Base-by-base conservation (phyloP, 306 rosid genomes). In the Luffa acutangula region DNA sequence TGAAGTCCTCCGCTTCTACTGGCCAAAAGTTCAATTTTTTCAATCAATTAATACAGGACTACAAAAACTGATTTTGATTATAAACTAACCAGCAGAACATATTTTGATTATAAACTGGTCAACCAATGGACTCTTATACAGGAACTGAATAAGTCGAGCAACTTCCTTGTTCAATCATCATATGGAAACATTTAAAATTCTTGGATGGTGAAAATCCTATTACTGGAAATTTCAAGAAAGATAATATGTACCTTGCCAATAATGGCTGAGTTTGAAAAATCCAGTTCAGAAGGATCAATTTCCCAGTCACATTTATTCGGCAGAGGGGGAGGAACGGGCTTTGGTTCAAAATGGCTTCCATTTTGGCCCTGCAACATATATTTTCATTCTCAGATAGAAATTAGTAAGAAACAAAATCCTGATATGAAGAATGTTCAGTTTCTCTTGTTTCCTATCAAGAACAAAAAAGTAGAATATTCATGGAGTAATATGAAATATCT, bases 291-390 rank as follows among this genome's bases (percentile, higher is more conserved):
- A 59, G 99, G 99, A 9, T 96, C 98, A 56, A 96, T 80, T 84
- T 96, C 99, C 99, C 99, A 96, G 87, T 96, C 99, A 85, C 99
- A 93, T 90, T 96, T 96, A 85, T 93, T 96, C 1, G 99, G 89
- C 85, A 85, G 86, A 62, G 99, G 99, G 3, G 98, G 99, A 33
- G 91, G 85, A 82, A 96, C 97, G 14, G 98, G 87, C 83, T 82
- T 96, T 2, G 91, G 89, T 71, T 93, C 99, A 75, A 91, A 90
- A 86, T 96, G 99, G 84, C 99, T 96, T 79, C 99, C 99, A 79
- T 77, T 96, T 90, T 96, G 99, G 25, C 99, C 99, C 99, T 96
- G 86, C 86, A 78, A 73, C 72, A 82, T 82, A 76, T 41, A 45
- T 42, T 43, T 45, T 59, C 70, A 46, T 58, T 21, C 31, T 58